These are phyloP conservation scores for Apophysomyces elegans DNA, from an alignment of 371 early-diverging fungal species.

Conservation along the genomic window DNA sequence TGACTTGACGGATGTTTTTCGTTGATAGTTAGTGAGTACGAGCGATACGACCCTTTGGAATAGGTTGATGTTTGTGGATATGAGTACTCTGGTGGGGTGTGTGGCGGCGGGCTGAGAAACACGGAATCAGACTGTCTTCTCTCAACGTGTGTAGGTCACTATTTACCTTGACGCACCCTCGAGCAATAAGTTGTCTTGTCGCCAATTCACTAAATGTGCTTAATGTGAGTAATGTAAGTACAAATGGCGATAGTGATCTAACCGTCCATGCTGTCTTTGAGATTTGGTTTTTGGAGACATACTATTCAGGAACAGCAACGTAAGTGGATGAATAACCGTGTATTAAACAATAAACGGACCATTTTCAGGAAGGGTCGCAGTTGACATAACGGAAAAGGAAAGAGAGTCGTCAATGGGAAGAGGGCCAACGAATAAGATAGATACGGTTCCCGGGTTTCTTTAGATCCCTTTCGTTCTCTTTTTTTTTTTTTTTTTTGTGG, in stretches of 20 bases:
- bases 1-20: neutral
- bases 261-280: conserved; percentile 8
- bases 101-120: no score
- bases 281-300: conserved; percentile 5
- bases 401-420: neutral
- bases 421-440: neutral
- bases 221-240: neutral
- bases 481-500: no score
- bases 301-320: neutral
- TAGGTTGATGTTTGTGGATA: neutral
- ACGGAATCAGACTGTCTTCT: no score
- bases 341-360: neutral
- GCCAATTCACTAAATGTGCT: conserved; percentile 3
- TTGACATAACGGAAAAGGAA: neutral
- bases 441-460: neutral
- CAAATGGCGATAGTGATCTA: neutral
- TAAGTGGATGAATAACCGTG: neutral
- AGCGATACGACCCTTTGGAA: neutral
- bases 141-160: neutral
- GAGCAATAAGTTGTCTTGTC: neutral
- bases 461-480: no score
- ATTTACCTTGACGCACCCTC: neutral
- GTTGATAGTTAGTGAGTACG: neutral
- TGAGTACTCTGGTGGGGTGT: neutral
- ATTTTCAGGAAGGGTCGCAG: neutral